Evolutionary conservation across 2,329 filamentous ascomycete genomes (phyloP), one percentile per base, ranked within the genome.

Genomic region (Fonsecaea erecta): DNA sequence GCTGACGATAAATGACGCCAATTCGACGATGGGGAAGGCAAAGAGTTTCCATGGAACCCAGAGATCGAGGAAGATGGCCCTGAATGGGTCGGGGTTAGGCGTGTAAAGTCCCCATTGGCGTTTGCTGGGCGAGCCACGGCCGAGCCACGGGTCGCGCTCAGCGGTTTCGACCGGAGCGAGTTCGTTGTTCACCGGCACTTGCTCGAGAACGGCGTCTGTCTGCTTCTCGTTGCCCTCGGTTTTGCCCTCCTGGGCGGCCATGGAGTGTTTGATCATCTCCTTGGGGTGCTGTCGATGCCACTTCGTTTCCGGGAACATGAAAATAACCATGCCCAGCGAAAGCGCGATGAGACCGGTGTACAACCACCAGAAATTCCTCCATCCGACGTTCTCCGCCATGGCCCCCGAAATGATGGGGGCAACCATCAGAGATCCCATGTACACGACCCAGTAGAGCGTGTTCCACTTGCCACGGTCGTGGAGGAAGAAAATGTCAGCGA

Each of bases 281-380:
- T 66, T 66, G 0, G 73, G 71, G 59, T 81, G 77, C 2, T 68
- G 64, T 12, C 86, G 83, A 62, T 84, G 81, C 76, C 82, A 89
- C 67, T 84, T 84, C 0, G 87, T 89, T 73, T 89, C 87, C 0
- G 87, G 87, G 70, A 88, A 88, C 71, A 85, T 77, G 72, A 88
- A 85, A 30, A 88, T 73, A 35, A 83, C 79, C 72, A 85, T 77
- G 3, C 87, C 32, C 24, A 84, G 75, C 0, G 81, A 81, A 2
- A 84, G 71, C 1, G 77, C 82, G 1, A 86, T 75, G 1, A 89
- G 57, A 1, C 73, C 87, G 1, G 85, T 83, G 68, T 88, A 88
- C 67, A 89, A 78, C 86, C 86, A 89, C 84, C 86, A 89, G 74
- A 89, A 89, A 71, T 78, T 86, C 28, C 85, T 78, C 84, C 85